Evolutionary conservation across 805 yeast species (phyloP), one percentile per base, ranked within the genome.

Genomic region (Candida nanaspora): DNA sequence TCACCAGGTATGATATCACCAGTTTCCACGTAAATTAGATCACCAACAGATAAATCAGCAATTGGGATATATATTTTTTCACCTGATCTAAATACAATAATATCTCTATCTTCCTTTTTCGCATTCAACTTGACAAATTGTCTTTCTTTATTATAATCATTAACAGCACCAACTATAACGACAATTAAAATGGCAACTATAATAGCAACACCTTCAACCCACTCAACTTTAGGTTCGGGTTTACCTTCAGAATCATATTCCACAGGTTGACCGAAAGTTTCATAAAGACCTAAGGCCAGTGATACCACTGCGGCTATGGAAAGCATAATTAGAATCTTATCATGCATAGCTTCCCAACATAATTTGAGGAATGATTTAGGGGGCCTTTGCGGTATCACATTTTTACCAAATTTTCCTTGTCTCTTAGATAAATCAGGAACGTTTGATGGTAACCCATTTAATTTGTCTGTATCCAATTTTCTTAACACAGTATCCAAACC

Each of bases 131-230:
- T 82, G 38, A 86, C 84, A 62, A 93, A 93, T 59, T 93, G 98
- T 14, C 87, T 68, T 59, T 93, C 98, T 60, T 94, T 94, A 58
- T 93, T 96, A 68, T 84, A 93, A 63, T 93, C 98, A 61, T 93
- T 93, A n/a, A 77, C 82, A 2, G 96, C 93, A 38, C 97, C 95
- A 13, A 94, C 98, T 2, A 86, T 48, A 4, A 91, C 96, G 27
- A 93, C 98, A 44, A 93, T 91, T 4, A 78, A 53, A 20, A 93
- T 85, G 18, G 99, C 99, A 4, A 83, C 83, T 50, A 93, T 76
- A 56, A 93, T 93, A 32, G 98, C 99, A 30, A 89, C 95, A 51
- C 99, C 99, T 68, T 93, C 99, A 37, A 94, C 96, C 97, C 98
- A 93, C 53, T 91, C 96, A 26, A 93, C 94, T 52, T 80, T 76